Conservation (phyloP, 2,329 filamentous ascomycete genomes). For the Penicillium janthinellum region DNA sequence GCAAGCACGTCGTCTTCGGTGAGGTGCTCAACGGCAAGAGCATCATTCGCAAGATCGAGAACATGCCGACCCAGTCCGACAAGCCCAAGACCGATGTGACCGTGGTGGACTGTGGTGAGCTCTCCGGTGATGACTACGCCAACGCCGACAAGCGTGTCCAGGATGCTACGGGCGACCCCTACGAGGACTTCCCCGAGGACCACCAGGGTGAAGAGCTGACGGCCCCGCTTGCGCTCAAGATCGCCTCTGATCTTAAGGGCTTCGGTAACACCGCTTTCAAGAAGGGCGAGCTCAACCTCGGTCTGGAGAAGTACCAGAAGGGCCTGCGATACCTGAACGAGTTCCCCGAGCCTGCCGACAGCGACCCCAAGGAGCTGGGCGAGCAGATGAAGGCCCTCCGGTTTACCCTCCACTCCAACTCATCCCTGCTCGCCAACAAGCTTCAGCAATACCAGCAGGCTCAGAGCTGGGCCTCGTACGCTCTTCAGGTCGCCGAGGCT, state of each 20-base stretch:
- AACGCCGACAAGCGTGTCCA: slow-evolving; percentile 68
- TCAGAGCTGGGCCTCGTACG: slow-evolving; percentile 68
- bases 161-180: slow-evolving; percentile 83
- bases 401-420: slow-evolving; percentile 86
- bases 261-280: slow-evolving; percentile 95
- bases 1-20: slow-evolving; percentile 97
- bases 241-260: slow-evolving; percentile 83
- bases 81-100: slow-evolving; percentile 73
- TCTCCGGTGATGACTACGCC: slow-evolving; percentile 70
- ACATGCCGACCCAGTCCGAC: slow-evolving; percentile 74
- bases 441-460: slow-evolving; percentile 71
- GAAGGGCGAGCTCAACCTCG: slow-evolving; percentile 67
- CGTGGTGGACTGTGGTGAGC: slow-evolving; percentile 84
- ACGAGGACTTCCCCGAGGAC: slow-evolving; percentile 96
- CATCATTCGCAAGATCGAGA: slow-evolving; percentile 86
- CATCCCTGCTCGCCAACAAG: slow-evolving; percentile 83
- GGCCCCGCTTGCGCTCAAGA: slow-evolving; percentile 70
- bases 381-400: slow-evolving; percentile 71
- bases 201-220: slow-evolving; percentile 63
- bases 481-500: slow-evolving; percentile 63
- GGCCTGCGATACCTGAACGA: slow-evolving; percentile 86
- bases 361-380: slow-evolving; percentile 69
- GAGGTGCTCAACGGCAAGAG: slow-evolving; percentile 93
- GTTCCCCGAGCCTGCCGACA: slow-evolving; percentile 69
- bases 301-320: slow-evolving; percentile 92